Evolutionary conservation across 768 basidiomycete genomes (phyloP).

Genomic region (Crepidotus variabilis): DNA sequence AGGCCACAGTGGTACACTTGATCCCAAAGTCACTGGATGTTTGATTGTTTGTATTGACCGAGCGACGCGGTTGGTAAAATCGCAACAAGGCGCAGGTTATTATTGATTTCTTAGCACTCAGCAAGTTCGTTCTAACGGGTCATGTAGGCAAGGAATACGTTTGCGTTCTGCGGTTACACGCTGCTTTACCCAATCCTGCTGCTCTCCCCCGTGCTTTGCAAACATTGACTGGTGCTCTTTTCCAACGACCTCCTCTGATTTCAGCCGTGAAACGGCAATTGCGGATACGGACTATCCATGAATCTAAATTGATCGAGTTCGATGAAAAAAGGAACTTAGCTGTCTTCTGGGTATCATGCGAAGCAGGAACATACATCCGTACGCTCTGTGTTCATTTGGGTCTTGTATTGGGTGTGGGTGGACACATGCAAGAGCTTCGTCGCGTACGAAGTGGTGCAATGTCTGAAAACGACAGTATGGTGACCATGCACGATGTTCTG

Average conservation of each 20-base stretch:
- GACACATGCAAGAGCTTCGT: slow-evolving; percentile 99
- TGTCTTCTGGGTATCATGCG: slow-evolving; percentile 98
- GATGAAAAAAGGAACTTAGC: slow-evolving; percentile 96
- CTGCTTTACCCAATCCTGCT: slow-evolving; percentile 73
- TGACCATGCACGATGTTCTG: slow-evolving; percentile 99
- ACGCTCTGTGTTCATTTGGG: slow-evolving; percentile 98
- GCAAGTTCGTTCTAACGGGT: slow-evolving; percentile 4
- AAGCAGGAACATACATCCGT: slow-evolving; percentile 95
- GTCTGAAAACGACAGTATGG: slow-evolving; percentile 97
- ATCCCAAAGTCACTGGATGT: slow-evolving; percentile 99
- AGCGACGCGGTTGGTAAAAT: slow-evolving; percentile 95
- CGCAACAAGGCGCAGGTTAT: slow-evolving; percentile 94
- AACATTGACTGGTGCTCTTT: slow-evolving; percentile 95
- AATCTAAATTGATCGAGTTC: slow-evolving; percentile 93
- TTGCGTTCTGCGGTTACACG: slow-evolving; percentile 91
- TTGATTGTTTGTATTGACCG: slow-evolving; percentile 99
- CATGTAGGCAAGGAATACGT: slow-evolving; percentile 94
- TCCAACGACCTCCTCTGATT: slow-evolving; percentile 98
- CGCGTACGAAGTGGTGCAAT: slow-evolving; percentile 93
- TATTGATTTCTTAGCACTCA: background rate
- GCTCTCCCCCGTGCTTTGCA: slow-evolving; percentile 91
- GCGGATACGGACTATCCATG: slow-evolving; percentile 94
- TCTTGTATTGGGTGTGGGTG: slow-evolving; percentile 90
- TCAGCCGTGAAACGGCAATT: slow-evolving; percentile 98
- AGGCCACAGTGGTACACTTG: slow-evolving; percentile 96